These are phyloP conservation scores for Bacidia rubella DNA, from an alignment of 495 filamentous ascomycete species.

Conservation along the genomic window DNA sequence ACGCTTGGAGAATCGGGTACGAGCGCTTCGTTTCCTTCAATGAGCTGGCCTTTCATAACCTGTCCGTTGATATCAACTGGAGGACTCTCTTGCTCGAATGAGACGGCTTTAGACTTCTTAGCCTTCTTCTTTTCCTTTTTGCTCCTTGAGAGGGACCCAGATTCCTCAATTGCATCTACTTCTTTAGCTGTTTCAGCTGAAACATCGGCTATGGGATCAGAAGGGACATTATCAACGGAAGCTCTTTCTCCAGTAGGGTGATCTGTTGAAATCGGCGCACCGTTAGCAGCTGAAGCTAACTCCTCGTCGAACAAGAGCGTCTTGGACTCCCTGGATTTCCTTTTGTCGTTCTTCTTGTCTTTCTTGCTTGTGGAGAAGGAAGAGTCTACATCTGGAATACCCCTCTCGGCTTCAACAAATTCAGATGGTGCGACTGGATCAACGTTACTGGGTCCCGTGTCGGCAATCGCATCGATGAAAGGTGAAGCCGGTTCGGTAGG, in stretches of 20 bases:
- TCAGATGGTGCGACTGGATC: not conserved
- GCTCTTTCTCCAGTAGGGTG: not conserved
- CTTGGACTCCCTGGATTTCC: slow-evolving; percentile 13
- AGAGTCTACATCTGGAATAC: not conserved
- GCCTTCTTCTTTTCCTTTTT: slow-evolving; percentile 32
- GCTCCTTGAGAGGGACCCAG: slow-evolving; percentile 24
- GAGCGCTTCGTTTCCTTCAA: not conserved
- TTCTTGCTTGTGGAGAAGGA: not conserved
- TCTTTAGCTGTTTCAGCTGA: not conserved
- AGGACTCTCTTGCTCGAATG: slow-evolving; percentile 14
- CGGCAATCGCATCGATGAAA: not conserved
- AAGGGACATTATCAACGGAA: not conserved
- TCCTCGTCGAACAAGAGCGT: slow-evolving; percentile 19
- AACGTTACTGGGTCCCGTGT: not conserved
- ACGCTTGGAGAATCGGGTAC: not conserved
- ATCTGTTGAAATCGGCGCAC: not conserved
- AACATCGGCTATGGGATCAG: not conserved
- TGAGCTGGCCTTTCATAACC: not conserved
- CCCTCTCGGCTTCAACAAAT: not conserved
- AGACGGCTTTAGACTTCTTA: slow-evolving; percentile 22
- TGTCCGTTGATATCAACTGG: not conserved
- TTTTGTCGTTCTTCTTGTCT: not conserved
- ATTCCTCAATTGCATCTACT: slow-evolving; percentile 7
- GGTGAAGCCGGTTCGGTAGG: not conserved
- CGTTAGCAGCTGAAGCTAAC: not conserved